These are phyloP conservation scores for Tagetes erecta DNA, from an alignment of 129 eudicot species.

Conservation along the genomic window DNA sequence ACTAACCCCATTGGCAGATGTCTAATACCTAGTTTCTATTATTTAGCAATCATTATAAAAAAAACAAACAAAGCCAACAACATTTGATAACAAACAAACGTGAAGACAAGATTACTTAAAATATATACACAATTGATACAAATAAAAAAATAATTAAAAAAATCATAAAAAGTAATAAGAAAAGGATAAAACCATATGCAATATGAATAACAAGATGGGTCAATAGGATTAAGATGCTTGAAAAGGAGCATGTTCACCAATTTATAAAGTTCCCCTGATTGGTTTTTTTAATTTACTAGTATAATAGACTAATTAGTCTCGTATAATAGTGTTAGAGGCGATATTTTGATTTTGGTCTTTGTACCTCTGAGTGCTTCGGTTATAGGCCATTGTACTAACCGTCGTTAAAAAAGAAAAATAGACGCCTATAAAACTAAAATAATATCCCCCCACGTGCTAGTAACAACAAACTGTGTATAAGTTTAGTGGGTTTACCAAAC, in stretches of 20 bases:
- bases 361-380: too few relatives aligned
- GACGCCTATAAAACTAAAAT: too few relatives aligned
- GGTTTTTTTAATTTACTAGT: too few relatives aligned
- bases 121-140: background rate
- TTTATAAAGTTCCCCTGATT: background rate
- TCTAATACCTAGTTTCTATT: too few relatives aligned
- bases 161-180: background rate
- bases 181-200: background rate
- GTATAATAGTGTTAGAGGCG: too few relatives aligned
- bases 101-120: conserved; percentile 16
- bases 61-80: conserved; percentile 2
- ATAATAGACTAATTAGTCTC: background rate
- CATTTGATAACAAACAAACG: conserved; percentile 9
- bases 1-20: too few relatives aligned
- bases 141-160: background rate
- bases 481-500: too few relatives aligned
- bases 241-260: background rate
- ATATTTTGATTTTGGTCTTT: too few relatives aligned
- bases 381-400: too few relatives aligned
- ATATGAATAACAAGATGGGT: background rate
- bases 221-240: background rate
- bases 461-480: too few relatives aligned
- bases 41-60: background rate
- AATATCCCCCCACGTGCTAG: too few relatives aligned
- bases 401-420: too few relatives aligned